Evolutionary conservation across 768 basidiomycete species (phyloP).

Genomic region (Pisolithus marmoratus): DNA sequence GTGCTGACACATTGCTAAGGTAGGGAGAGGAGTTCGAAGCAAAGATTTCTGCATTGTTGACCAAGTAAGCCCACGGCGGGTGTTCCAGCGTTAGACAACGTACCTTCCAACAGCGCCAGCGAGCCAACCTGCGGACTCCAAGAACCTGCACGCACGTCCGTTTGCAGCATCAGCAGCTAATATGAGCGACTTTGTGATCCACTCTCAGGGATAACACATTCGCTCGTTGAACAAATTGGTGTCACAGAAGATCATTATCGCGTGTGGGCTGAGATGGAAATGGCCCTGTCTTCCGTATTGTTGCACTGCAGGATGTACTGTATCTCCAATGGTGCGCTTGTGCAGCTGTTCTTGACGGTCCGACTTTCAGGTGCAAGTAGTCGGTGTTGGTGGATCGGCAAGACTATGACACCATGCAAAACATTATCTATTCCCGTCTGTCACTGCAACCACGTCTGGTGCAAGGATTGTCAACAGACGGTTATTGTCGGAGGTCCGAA

Average conservation of each 20-base stretch:
- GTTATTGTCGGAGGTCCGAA: constrained; percentile 30
- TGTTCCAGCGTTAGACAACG: constrained; percentile 16
- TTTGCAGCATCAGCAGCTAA: not conserved
- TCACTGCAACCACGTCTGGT: constrained; percentile 50
- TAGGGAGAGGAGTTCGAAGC: constrained; percentile 62
- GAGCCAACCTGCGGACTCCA: constrained; percentile 33
- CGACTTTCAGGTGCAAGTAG: constrained; percentile 39
- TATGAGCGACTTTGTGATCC: not conserved
- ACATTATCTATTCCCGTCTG: constrained; percentile 46
- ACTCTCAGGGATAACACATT: constrained; percentile 33
- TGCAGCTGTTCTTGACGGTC: not conserved
- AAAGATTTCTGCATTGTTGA: constrained; percentile 63
- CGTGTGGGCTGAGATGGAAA: constrained; percentile 42
- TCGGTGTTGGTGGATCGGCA: constrained; percentile 45
- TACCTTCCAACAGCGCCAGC: constrained; percentile 57
- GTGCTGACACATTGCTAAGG: constrained; percentile 74
- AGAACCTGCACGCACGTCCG: constrained; percentile 27
- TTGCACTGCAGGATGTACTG: constrained; percentile 47
- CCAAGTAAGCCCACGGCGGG: not conserved
- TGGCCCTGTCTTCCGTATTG: constrained; percentile 37
- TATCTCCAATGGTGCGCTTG: not conserved
- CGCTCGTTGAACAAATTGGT: constrained; percentile 39
- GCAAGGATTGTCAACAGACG: constrained; percentile 50
- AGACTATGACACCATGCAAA: constrained; percentile 36
- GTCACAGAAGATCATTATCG: constrained; percentile 37